Conservation (phyloP, 768 basidiomycete species). For the Russula lepida region DNA sequence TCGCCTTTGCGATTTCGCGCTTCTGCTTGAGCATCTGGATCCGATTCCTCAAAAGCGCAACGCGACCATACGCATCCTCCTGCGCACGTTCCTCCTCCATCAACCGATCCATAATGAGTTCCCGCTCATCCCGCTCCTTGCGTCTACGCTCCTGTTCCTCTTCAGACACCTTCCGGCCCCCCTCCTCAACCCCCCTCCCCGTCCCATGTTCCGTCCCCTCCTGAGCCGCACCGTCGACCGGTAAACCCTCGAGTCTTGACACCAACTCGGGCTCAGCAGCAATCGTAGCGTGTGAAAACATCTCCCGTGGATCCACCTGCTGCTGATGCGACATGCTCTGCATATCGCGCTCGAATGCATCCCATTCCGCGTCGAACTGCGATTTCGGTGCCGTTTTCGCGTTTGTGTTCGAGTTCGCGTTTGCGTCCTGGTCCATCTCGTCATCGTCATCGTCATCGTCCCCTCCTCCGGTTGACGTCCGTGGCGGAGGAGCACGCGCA, state of each 20-base stretch:
- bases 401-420: conserved; percentile 6
- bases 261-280: conserved; percentile 58
- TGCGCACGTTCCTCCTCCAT: conserved; percentile 80
- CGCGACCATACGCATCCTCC: conserved; percentile 80
- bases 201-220: conserved; percentile 19
- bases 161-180: conserved; percentile 30
- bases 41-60: conserved; percentile 52
- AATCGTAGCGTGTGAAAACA: conserved; percentile 63
- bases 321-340: conserved; percentile 9
- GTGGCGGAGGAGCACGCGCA: conserved; percentile 40
- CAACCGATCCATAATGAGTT: conserved; percentile 79
- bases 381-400: conserved; percentile 16
- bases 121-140: conserved; percentile 64
- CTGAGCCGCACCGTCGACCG: conserved; percentile 22
- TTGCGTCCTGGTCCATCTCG: conserved; percentile 13
- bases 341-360: conserved; percentile 57
- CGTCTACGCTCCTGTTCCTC: conserved; percentile 40
- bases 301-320: conserved; percentile 30
- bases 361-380: conserved; percentile 63
- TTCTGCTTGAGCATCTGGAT: conserved; percentile 50
- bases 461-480: conserved; percentile 21
- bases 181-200: conserved; percentile 21
- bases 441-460: conserved; percentile 33
- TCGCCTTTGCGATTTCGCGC: conserved; percentile 28
- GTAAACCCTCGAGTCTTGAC: conserved; percentile 41